A percentile compares a stretch with the other conserved stretches of the same genome.
These are phyloP conservation scores for Coffea eugenioides DNA, from an alignment of 257 asterid species.

Conservation along the genomic window DNA sequence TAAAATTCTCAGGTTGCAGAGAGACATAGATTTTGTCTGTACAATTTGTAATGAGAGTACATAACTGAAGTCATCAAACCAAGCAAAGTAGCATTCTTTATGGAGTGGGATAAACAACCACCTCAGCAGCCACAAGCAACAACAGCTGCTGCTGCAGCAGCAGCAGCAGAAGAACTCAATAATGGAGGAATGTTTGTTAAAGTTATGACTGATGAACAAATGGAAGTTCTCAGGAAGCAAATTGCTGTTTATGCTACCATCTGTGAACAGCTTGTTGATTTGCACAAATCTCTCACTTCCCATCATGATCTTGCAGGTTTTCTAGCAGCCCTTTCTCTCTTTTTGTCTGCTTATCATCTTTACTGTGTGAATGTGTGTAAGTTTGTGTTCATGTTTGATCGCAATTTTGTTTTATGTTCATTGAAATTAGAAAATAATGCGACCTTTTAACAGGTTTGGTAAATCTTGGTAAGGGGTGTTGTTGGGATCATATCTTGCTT, in stretches of 20 bases:
- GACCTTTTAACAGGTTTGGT: conserved; percentile 10
- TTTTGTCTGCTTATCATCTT: not conserved
- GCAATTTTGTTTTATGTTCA: not conserved
- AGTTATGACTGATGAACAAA: conserved; percentile 99
- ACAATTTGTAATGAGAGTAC: conserved; percentile 12
- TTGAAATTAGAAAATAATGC: not conserved
- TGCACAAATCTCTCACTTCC: conserved; percentile 91
- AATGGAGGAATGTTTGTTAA: conserved; percentile 72
- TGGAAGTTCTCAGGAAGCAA: conserved; percentile 94
- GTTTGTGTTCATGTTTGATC: not conserved
- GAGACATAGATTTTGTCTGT: conserved; percentile 18
- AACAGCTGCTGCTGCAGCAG: not conserved
- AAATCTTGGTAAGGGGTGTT: conserved; percentile 14
- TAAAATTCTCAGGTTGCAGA: not conserved
- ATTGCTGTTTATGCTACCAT: conserved; percentile 91
- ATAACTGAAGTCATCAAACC: not conserved
- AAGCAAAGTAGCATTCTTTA: conserved; percentile 2
- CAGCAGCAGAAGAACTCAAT: conserved; percentile 44
- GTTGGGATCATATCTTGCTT: conserved; percentile 12
- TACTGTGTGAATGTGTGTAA: not conserved
- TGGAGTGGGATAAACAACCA: conserved; percentile 51
- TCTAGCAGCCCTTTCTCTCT: not conserved
- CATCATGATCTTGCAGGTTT: conserved; percentile 83
- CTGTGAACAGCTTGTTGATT: conserved; percentile 87
- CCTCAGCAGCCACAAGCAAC: conserved; percentile 24